phyloP scores from a whole-genome alignment of 179 eudicot genomes.

The Actinidia polygama region DNA sequence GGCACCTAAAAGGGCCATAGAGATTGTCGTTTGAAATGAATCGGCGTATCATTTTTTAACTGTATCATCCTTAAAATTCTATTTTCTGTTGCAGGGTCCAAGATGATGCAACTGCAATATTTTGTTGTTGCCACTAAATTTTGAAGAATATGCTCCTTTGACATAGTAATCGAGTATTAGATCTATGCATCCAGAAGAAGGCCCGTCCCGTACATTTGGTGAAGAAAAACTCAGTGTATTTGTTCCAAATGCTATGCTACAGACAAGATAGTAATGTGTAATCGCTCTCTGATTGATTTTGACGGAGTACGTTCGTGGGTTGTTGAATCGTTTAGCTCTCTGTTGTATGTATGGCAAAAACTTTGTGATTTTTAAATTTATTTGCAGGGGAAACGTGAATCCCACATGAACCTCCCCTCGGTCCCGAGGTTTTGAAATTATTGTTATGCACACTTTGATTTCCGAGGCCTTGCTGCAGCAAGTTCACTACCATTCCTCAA shows the following conservation, averaged over 20 bases:
- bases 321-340: background rate
- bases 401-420: background rate
- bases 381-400: slow-evolving; percentile 13
- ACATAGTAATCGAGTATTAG: background rate
- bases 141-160: slow-evolving; percentile 12
- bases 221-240: slow-evolving; percentile 8
- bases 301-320: background rate
- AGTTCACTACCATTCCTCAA: background rate
- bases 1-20: background rate
- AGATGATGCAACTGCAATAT: slow-evolving; percentile 1
- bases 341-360: background rate
- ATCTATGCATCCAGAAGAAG: background rate
- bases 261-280: slow-evolving; percentile 18
- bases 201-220: background rate
- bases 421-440: background rate
- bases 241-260: slow-evolving; percentile 10
- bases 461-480: background rate
- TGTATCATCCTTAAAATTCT: background rate
- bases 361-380: slow-evolving; percentile 13
- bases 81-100: background rate
- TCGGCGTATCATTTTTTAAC: background rate
- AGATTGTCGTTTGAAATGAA: background rate
- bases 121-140: background rate
- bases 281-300: background rate
- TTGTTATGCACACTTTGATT: background rate